A percentile compares a stretch with the other conserved stretches of the same genome.
Conservation (phyloP, 345 rosid genomes). For the Aquilaria malaccensis region DNA sequence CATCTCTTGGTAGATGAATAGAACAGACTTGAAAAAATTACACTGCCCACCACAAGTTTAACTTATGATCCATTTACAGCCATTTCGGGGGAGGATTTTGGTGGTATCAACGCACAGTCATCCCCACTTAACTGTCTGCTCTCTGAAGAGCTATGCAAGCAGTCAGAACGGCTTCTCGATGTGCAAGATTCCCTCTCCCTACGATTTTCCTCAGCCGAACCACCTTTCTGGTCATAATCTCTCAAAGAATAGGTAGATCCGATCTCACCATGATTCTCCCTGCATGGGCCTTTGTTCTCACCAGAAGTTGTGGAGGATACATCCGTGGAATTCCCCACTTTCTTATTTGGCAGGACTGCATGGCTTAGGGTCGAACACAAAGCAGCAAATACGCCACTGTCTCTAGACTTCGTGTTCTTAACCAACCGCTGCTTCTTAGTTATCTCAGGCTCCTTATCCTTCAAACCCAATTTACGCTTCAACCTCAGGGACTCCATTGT, state of each 20-base stretch:
- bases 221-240: constrained; percentile 20
- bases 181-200: constrained; percentile 42
- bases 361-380: constrained; percentile 82
- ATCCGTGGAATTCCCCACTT: constrained; percentile 27
- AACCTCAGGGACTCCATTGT: constrained; percentile 45
- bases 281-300: constrained; percentile 16
- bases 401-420: constrained; percentile 53
- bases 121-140: constrained; percentile 55
- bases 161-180: constrained; percentile 47
- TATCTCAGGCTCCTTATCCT: constrained; percentile 57
- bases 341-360: constrained; percentile 71
- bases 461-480: constrained; percentile 58
- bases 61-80: constrained; percentile 82
- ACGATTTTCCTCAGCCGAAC: constrained; percentile 43
- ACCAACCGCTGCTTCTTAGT: constrained; percentile 56
- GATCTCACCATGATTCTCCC: constrained; percentile 16
- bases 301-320: constrained; percentile 21
- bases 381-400: constrained; percentile 59
- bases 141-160: constrained; percentile 38
- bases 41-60: constrained; percentile 5
- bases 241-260: constrained; percentile 31
- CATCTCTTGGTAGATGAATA: constrained; percentile 12
- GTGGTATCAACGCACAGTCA: constrained; percentile 51
- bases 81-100: constrained; percentile 84
- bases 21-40: constrained; percentile 16